Evolutionary conservation across 1,284 basidiomycete species (phyloP).

Genomic region (Puccinia coronata): DNA sequence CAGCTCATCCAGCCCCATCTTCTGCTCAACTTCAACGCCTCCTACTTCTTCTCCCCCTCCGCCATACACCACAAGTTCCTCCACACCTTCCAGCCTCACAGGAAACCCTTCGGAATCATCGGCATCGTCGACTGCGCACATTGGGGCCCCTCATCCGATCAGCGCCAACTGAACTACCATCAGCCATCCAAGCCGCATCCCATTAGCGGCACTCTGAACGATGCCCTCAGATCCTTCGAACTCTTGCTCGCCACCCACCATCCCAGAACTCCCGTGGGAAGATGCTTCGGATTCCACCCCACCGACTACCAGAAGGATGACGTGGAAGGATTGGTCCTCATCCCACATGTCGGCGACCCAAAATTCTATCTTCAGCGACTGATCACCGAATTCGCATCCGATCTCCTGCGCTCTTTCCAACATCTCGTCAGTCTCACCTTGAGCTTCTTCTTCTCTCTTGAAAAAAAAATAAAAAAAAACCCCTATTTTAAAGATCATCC

Average conservation of each 20-base stretch:
- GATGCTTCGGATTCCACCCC: slow-evolving; percentile 39
- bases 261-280: slow-evolving; percentile 33
- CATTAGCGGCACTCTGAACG: neutral
- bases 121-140: slow-evolving; percentile 40
- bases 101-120: slow-evolving; percentile 41
- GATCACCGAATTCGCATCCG: slow-evolving; percentile 37
- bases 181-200: neutral
- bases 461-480: neutral
- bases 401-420: slow-evolving; percentile 27
- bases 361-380: slow-evolving; percentile 29
- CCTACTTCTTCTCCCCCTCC: slow-evolving; percentile 21
- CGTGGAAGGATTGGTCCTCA: slow-evolving; percentile 27
- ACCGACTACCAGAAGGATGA: slow-evolving; percentile 35
- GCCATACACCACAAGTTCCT: slow-evolving; percentile 25
- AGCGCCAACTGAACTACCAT: neutral
- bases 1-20: slow-evolving; percentile 12
- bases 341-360: slow-evolving; percentile 46
- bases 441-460: neutral
- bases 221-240: slow-evolving; percentile 40
- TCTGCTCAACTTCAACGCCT: slow-evolving; percentile 29
- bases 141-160: slow-evolving; percentile 16
- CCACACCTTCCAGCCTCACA: slow-evolving; percentile 27
- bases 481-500: no score
- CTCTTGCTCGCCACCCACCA: slow-evolving; percentile 27
- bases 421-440: slow-evolving; percentile 26